phyloP scores from a whole-genome alignment of 768 basidiomycete genomes.

The Pleurotus eryngii region DNA sequence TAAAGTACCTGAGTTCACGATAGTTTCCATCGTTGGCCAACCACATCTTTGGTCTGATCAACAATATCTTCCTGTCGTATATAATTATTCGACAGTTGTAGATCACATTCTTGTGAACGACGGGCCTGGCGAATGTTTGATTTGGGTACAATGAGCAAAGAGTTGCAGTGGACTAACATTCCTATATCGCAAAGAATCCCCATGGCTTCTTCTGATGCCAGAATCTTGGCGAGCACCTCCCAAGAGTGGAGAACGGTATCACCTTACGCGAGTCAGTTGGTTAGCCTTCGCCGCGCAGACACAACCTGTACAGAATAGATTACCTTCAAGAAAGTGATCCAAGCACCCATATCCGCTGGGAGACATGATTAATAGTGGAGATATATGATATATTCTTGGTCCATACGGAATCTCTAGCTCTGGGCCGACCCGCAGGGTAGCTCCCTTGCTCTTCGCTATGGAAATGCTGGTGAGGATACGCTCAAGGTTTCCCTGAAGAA shows the following conservation, averaged over 20 bases:
- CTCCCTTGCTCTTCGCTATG: conserved; percentile 85
- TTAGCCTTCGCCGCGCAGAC: not conserved
- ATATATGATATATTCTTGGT: not conserved
- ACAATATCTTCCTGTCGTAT: conserved; percentile 79
- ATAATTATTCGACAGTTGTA: conserved; percentile 96
- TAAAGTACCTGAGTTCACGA: conserved; percentile 85
- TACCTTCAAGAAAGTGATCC: conserved; percentile 97
- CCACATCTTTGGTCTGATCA: conserved; percentile 99
- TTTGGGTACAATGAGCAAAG: not conserved
- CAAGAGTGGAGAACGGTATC: conserved; percentile 96
- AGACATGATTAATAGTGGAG: not conserved
- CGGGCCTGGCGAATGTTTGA: conserved; percentile 62
- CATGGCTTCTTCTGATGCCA: conserved; percentile 70
- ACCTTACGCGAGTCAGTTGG: conserved; percentile 43
- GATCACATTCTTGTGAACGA: conserved; percentile 96
- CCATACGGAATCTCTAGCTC: conserved; percentile 91
- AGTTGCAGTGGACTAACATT: conserved; percentile 56
- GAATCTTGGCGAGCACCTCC: conserved; percentile 93
- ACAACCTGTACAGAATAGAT: not conserved
- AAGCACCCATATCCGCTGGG: conserved; percentile 92
- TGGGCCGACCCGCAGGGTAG: conserved; percentile 90
- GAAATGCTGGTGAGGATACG: conserved; percentile 86
- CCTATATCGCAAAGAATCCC: conserved; percentile 97
- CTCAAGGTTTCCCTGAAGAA: conserved; percentile 80
- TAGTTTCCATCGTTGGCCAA: conserved; percentile 98